A percentile compares a stretch with the other conserved stretches of the same genome.
phyloP scores from a whole-genome alignment of 495 filamentous ascomycete species.

The Peziza echinospora region DNA sequence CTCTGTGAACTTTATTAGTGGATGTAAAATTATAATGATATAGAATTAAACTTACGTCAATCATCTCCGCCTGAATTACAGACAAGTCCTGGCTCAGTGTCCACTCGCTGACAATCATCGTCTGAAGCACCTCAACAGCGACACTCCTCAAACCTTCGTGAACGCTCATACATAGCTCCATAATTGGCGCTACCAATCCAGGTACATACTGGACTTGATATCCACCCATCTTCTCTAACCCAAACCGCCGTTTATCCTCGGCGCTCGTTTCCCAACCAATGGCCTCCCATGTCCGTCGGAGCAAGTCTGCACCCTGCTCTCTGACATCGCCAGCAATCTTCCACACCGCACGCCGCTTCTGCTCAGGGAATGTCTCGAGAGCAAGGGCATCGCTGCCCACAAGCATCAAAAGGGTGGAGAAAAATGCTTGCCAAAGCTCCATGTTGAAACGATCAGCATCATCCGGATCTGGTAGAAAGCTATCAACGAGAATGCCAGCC shows the following conservation, averaged over 20 bases:
- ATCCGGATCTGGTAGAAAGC: conserved; percentile 65
- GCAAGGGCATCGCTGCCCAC: conserved; percentile 74
- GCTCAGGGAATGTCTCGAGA: conserved; percentile 89
- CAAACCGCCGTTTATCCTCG: conserved; percentile 44
- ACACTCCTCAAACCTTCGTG: conserved; percentile 78
- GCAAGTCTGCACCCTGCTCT: conserved; percentile 67
- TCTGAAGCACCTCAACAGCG: conserved; percentile 80
- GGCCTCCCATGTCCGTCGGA: conserved; percentile 75
- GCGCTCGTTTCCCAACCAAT: conserved; percentile 85
- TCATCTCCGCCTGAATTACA: conserved; percentile 87
- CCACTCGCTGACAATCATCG: conserved; percentile 98
- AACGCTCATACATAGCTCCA: conserved; percentile 84
- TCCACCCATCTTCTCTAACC: conserved; percentile 66
- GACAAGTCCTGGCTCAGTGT: conserved; percentile 81
- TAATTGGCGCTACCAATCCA: conserved; percentile 68
- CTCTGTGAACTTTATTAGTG: conserved; percentile 24
- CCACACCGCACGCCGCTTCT: conserved; percentile 90
- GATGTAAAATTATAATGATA: not conserved
- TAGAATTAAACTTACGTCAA: conserved; percentile 35
- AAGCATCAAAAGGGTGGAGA: conserved; percentile 68
- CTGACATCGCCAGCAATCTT: conserved; percentile 96
- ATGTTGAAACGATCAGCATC: conserved; percentile 86
- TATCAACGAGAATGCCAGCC: conserved; percentile 50
- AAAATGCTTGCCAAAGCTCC: conserved; percentile 82
- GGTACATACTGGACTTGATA: conserved; percentile 98